Evolutionary conservation across 176 grass and related monocot genomes (phyloP), one percentile per base, ranked within the genome.

Genomic region (Hordeum marinum): DNA sequence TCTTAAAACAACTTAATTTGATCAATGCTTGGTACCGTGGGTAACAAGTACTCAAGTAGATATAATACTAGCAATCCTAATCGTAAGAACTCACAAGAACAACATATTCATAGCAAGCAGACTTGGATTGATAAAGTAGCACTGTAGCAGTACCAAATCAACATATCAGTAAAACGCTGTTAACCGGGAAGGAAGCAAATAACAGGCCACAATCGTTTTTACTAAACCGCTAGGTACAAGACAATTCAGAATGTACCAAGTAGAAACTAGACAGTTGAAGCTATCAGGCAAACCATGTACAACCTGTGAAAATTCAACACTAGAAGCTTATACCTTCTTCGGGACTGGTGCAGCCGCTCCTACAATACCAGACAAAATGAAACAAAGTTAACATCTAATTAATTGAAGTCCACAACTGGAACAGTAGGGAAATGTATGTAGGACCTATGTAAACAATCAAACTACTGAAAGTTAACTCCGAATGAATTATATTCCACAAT

Each of bases 291-390:
- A 54, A 79, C 10, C 13, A 84, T 43, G 24, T 21, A 9, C 31
- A 24, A 36, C 15, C 23, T 11, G 25, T 68, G 40, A 10, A 68
- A 50, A n/a, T 31, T 41, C 2, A 55, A 26, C 36, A 80, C 5
- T 18, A 80, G 29, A 80, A 80, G 25, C 27, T 42, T 75, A 58
- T 89, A 92, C 90, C 87, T 89, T 84, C 74, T 86, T 89, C 0
- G 80, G 75, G 23, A 54, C 31, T 35, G 77, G n/a, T 35, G 35
- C 40, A 70, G 80, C 4, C 8, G 45, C 26, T 88, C 90, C 90
- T 91, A 72, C 46, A 88, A 79, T 82, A 59, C 27, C 35, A 78
- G 3, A 88, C 3, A 81, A 55, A 3, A 77, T 48, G 34, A 26
- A 62, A 78, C 36, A 83, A 55, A 45, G 50, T 90, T 67, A 90